Evolutionary conservation across 148 eudicot species (phyloP), one percentile per base, ranked within the genome.

Genomic region (Polygonum aviculare): DNA sequence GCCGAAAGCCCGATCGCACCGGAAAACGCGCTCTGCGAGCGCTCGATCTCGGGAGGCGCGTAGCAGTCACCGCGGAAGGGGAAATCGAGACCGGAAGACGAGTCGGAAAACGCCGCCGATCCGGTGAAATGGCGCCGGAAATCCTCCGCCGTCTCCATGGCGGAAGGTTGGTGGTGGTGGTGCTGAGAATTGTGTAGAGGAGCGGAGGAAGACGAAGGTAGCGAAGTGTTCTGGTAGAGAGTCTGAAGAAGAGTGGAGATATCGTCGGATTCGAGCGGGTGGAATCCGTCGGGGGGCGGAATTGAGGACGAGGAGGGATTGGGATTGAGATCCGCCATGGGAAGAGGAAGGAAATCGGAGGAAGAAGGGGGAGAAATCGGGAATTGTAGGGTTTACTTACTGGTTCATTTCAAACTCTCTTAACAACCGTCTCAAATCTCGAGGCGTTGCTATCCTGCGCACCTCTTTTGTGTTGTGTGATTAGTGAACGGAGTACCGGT

Each of bases 171-270:
- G 38, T 14, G 72, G 11, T 36, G 69, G 11, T 36, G 69, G 33
- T 62, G 41, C 21, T 67, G 72, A 67, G 72, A 36, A 38, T 41
- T 9, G 2, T 67, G 69, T 6, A 31, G 31, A 1, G 69, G 7
- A 62, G 69, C 12, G 31, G 49, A 70, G 38, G 45, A 38, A 6
- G 74, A 74, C 26, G 71, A 76, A 14, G 77, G 76, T 10, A 77
- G 72, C 0, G 88, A 73, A 2, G 92, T 82, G 65, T 73, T 86
- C 39, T 86, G 86, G 57, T 89, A 86, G 52, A 91, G 83, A 78
- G 84, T 85, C 67, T 86, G 87, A 9, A 91, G 85, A 49, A 89
- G 82, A 39, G 91, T 86, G 7, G 90, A 85, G 79, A 91, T 87
- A 31, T 89, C 96, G 41, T 91, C 96, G 21, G 96, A 85, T 51